Base-by-base conservation (phyloP, 228 moss, liverwort and hornwort species). In the Sphagnum fallax region DNA sequence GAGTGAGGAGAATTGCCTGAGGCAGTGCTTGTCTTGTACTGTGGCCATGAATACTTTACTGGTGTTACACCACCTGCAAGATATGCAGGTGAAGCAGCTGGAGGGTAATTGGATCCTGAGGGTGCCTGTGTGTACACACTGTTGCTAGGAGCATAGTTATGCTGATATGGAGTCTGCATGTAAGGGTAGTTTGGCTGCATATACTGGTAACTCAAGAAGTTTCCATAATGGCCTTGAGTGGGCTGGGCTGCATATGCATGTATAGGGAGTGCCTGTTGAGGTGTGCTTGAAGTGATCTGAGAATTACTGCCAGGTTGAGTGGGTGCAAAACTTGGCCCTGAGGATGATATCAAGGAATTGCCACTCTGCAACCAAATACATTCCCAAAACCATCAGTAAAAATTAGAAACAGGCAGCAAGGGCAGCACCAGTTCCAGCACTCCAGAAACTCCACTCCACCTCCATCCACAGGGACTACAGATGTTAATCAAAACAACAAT, bases 141-240 rank as follows among this genome's bases (percentile, higher is more conserved):
- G 69, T 79, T 93, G 72, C 78, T 83, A 16, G 91, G 78, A 73
- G 88, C 83, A 78, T 88, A 98, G 49, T 81, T 78, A 68, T 93
- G 97, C 76, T 91, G 97, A 64, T 93, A 98, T 0, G 90, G 88
- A 66, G 90, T 71, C 65, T 87, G 97, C 91, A 98, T 16, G 47
- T 90, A 93, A 5, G 80, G 8, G 18, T 87, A 87, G 4, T 32
- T 76, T 47, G 80, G 80, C 51, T 80, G 78, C 66, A 87, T 10
- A 50, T 83, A 80, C 78, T 83, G 83, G 47, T 87, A 87, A 16
- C 78, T 69, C 69, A 83, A 47, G 60, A 75, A 79, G 12, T 80
- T 86, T 16, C 75, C 82, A 48, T 75, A 80, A 68, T 87, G 87
- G 61, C 74, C 75, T 0, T 80, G 78, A 47, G 80, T 83, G 6